phyloP scores from a whole-genome alignment of 108 stramenopile genomes.

The Schizochytrium sp. region DNA sequence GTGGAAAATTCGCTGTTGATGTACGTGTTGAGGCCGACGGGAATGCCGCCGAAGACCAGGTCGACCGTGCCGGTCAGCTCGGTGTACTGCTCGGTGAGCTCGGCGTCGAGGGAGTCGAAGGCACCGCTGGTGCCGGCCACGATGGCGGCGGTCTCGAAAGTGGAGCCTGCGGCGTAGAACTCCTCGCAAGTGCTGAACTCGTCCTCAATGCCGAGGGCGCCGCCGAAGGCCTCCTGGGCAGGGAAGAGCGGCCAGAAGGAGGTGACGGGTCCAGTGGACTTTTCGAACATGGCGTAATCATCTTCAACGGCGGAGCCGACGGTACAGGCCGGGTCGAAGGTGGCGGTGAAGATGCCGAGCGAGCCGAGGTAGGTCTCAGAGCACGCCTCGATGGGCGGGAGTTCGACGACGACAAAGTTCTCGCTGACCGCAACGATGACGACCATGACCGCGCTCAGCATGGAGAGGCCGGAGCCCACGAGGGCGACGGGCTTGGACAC shows the following conservation, averaged over 20 bases:
- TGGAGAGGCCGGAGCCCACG: background rate
- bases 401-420: background rate
- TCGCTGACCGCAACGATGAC: background rate
- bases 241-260: constrained; percentile 17
- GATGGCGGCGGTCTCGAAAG: background rate
- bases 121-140: background rate
- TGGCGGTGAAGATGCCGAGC: constrained; percentile 13
- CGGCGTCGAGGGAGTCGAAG: background rate
- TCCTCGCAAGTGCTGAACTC: background rate
- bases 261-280: background rate
- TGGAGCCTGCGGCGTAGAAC: background rate
- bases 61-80: background rate
- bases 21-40: too few relatives aligned
- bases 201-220: background rate
- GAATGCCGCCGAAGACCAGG: too few relatives aligned
- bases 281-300: background rate
- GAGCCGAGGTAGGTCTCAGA: background rate
- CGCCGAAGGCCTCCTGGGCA: background rate
- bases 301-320: background rate
- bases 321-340: background rate
- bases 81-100: background rate
- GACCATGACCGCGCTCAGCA: background rate
- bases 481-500: background rate
- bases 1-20: too few relatives aligned
- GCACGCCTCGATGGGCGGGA: background rate